Conservation (phyloP, 176 grass and related monocot species). For the Pontederia paniculata region DNA sequence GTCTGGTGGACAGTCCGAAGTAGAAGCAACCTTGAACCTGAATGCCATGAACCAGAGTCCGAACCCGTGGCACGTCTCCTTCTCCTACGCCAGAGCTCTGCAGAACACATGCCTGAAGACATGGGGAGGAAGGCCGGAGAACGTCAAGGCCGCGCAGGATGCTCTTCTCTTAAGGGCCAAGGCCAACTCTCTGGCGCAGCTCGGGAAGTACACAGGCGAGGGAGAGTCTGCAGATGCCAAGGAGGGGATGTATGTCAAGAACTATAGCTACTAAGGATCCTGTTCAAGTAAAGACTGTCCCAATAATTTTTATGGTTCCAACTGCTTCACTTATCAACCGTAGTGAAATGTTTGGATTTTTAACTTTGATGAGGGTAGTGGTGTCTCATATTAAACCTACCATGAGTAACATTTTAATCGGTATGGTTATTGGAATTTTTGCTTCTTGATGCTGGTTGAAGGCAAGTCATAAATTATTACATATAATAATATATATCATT, state of each 20-base stretch:
- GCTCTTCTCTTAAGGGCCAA: constrained; percentile 64
- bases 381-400: too few species aligned
- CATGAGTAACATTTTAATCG: too few species aligned
- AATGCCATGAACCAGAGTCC: constrained; percentile 89
- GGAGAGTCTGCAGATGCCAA: constrained; percentile 63
- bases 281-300: too few species aligned
- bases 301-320: too few species aligned
- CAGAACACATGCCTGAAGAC: constrained; percentile 98
- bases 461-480: too few species aligned
- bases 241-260: constrained; percentile 91
- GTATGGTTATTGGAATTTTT: too few species aligned
- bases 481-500: too few species aligned
- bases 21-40: constrained; percentile 79
- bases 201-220: constrained; percentile 71
- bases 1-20: constrained; percentile 84
- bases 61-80: constrained; percentile 90
- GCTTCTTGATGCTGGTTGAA: too few species aligned
- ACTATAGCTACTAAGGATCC: constrained; percentile 67
- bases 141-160: constrained; percentile 68
- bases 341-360: too few species aligned
- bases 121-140: constrained; percentile 70
- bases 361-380: too few species aligned
- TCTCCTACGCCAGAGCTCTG: constrained; percentile 77
- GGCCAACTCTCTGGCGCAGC: constrained; percentile 83
- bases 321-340: too few species aligned